Base-by-base conservation (phyloP, 1,284 basidiomycete species). In the Sporisorium scitamineum region DNA sequence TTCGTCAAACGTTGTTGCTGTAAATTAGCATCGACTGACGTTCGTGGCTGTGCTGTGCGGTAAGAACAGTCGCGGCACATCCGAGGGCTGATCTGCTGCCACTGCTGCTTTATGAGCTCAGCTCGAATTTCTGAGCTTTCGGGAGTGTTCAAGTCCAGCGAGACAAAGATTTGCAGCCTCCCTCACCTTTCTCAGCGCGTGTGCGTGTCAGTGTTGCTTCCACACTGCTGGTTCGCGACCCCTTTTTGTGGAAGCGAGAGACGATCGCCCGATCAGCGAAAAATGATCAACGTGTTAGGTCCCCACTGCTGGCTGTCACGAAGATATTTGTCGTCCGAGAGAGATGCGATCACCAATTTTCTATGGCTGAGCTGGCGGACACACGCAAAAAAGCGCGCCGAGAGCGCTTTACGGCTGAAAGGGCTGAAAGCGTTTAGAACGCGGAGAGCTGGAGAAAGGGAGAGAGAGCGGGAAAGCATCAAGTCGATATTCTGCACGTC, bases 271-370 rank as follows among this genome's bases (percentile, higher is more conserved):
- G 34, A 53, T 53, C 52, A n/a, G n/a, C n/a, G n/a, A n/a, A n/a
- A n/a, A n/a, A n/a, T n/a, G n/a, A n/a, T n/a, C n/a, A n/a, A n/a
- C n/a, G n/a, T n/a, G n/a, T n/a, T n/a, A n/a, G n/a, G n/a, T n/a
- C n/a, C n/a, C n/a, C n/a, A n/a, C n/a, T n/a, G n/a, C n/a, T n/a
- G n/a, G n/a, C n/a, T n/a, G n/a, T n/a, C n/a, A n/a, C n/a, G n/a
- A n/a, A n/a, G n/a, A n/a, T n/a, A n/a, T n/a, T n/a, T 51, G n/a
- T 22, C 53, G 53, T 44, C 39, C 53, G 53, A 54, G 6, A 54
- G 27, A 42, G 16, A n/a, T 29, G 53, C 53, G 41, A 54, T 54
- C 53, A 54, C 52, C 22, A 20, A 27, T n/a, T 42, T 34, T 34
- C n/a, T 18, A 3, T 2, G 41, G 27, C 53, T 54, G 53, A 54